Percentiles rank a stretch among this genome's conserved stretches.
Evolutionary conservation across 23 red algal species (phyloP).

Genomic region (Gracilaria gracilis): DNA sequence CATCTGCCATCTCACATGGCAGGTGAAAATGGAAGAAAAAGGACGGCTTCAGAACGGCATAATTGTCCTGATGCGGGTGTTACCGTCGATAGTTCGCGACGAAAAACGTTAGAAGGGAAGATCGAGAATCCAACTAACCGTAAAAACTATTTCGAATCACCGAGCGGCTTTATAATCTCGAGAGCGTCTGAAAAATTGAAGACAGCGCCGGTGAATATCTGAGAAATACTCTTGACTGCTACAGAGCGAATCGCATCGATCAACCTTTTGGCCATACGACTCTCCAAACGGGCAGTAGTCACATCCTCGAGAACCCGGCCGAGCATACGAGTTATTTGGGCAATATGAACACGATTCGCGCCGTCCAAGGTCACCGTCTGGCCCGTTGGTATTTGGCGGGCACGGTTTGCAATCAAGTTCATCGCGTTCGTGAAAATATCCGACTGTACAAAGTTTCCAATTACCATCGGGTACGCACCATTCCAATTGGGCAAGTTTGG

Average conservation of each 20-base stretch:
- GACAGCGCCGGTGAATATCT: background rate
- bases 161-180: too few relatives aligned
- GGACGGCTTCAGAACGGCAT: too few relatives aligned
- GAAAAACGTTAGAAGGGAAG: too few relatives aligned
- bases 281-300: conserved; percentile 9
- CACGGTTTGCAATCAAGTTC: conserved; percentile 13
- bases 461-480: background rate
- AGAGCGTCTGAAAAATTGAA: too few relatives aligned
- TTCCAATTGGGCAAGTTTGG: background rate
- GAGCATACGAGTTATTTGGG: background rate
- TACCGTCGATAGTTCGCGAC: too few relatives aligned
- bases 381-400: background rate
- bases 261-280: background rate
- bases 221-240: background rate
- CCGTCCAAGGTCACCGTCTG: background rate
- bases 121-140: too few relatives aligned
- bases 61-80: too few relatives aligned
- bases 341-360: background rate
- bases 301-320: conserved; percentile 3
- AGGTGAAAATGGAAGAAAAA: too few relatives aligned
- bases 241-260: background rate
- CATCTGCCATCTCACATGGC: too few relatives aligned
- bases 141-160: too few relatives aligned
- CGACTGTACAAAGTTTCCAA: background rate
- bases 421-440: background rate